Base-by-base conservation (phyloP, 1,284 basidiomycete genomes). In the Apiotrichum sp. region DNA sequence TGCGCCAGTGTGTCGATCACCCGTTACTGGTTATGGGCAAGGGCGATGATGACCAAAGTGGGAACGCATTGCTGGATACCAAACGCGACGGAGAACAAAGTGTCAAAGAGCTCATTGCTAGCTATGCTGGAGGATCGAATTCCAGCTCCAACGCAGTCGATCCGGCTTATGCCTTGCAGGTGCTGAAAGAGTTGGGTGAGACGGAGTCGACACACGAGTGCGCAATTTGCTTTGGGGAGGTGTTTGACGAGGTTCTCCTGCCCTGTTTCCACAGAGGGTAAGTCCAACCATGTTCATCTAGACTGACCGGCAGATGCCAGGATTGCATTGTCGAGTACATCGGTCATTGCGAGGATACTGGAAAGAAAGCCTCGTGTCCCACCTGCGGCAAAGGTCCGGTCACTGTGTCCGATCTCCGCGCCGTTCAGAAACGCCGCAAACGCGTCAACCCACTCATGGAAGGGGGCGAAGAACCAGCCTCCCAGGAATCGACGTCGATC, bases 1-100 rank as follows among this genome's bases (percentile, higher is more conserved):
- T 93, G 48, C 86, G 90, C 39, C 87, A 89, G 52, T 90, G 89
- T 9, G 89, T 92, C 1, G 80, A 93, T 34, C 90, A 93, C 68
- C 88, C 90, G 0, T 81, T 83, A 61, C 82, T 93, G 4, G 88
- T 92, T 9, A 75, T 77, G 51, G 69, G 69, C 58, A 76, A 76
- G 54, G 66, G 84, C 0, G 79, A 80, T 0, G 65, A 62, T 7
- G 77, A 81, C 22, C 80, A 83, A 42, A 74, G 79, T 8, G 73
- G 73, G 4, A 72, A 79, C 10, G 74, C 65, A 42, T 56, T 73
- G 13, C 62, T 80, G 7, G 72, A 80, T 6, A 64, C 72, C 22
- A 75, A 66, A 5, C 63, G 58, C 43, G 79, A 79, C 50, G 81
- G 79, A 5, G 69, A 69, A 31, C 71, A 85, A n/a, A 71, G 65